Conservation (phyloP, 192 early-diverging fungal species). For the Entomortierella parvispora region DNA sequence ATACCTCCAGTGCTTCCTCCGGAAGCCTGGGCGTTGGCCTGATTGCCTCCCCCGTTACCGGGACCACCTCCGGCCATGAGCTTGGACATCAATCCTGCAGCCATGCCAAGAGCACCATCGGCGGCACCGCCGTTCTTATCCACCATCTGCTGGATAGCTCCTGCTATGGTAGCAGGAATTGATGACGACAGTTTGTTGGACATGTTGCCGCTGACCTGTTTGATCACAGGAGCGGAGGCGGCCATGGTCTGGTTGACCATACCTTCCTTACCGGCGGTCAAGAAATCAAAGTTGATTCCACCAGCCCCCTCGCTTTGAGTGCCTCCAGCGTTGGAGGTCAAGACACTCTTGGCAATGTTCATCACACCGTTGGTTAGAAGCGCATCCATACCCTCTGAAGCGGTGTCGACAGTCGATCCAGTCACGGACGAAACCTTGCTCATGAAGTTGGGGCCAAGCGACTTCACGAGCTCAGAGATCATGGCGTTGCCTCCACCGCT, state of each 20-base stretch:
- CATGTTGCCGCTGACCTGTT: conserved; percentile 46
- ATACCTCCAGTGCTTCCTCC: conserved; percentile 18
- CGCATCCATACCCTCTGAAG: conserved; percentile 42
- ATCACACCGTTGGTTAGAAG: conserved; percentile 40
- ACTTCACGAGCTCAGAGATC: conserved; percentile 17
- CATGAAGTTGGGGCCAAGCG: conserved; percentile 30
- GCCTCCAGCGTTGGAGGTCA: conserved; percentile 6
- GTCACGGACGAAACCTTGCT: conserved; percentile 23
- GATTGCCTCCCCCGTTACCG: background rate
- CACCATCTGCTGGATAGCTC: conserved; percentile 26
- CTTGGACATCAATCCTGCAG: conserved; percentile 38
- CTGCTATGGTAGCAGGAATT: conserved; percentile 21
- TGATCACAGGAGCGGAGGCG: conserved; percentile 30
- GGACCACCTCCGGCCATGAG: conserved; percentile 1
- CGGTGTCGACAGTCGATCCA: conserved; percentile 24
- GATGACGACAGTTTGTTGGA: conserved; percentile 19
- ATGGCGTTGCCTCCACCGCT: conserved; percentile 18
- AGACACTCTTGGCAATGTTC: conserved; percentile 39
- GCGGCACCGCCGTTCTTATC: conserved; percentile 24
- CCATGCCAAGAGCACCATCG: conserved; percentile 26
- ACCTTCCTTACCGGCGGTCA: conserved; percentile 32
- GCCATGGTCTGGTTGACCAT: conserved; percentile 31
- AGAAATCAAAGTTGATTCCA: conserved; percentile 41
- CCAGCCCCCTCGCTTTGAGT: too few relatives aligned
- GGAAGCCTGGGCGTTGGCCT: background rate